phyloP scores from a whole-genome alignment of 2,329 filamentous ascomycete genomes.

The Colletotrichum paranaense region DNA sequence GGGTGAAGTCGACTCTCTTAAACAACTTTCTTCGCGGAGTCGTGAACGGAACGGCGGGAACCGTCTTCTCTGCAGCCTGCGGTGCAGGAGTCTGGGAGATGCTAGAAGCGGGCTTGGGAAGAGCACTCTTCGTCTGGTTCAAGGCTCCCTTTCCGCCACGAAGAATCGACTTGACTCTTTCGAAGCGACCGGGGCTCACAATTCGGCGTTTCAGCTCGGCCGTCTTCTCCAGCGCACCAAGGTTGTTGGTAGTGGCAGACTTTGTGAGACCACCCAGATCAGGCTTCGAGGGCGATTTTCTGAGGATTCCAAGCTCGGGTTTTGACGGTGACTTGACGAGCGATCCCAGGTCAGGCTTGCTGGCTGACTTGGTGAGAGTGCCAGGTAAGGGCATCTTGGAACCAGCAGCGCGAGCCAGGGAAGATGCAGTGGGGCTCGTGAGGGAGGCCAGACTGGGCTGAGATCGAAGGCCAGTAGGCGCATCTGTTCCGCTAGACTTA shows the following conservation, averaged over 20 bases:
- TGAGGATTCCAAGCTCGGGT: slow-evolving; percentile 48
- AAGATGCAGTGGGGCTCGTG: slow-evolving; percentile 83
- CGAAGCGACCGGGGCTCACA: slow-evolving; percentile 63
- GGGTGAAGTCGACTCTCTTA: slow-evolving; percentile 86
- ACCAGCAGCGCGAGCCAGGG: slow-evolving; percentile 70
- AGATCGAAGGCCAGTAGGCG: slow-evolving; percentile 50
- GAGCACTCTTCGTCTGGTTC: slow-evolving; percentile 56
- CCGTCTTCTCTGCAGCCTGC: slow-evolving; percentile 59
- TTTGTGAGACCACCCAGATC: slow-evolving; percentile 50
- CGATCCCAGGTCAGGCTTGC: slow-evolving; percentile 31
- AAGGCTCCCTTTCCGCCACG: slow-evolving; percentile 52
- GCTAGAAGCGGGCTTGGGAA: slow-evolving; percentile 55
- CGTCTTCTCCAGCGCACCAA: slow-evolving; percentile 46
- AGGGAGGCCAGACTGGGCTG: slow-evolving; percentile 67
- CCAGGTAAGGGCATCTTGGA: slow-evolving; percentile 64
- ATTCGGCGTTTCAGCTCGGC: slow-evolving; percentile 48
- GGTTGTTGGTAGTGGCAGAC: slow-evolving; percentile 62
- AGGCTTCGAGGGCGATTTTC: slow-evolving; percentile 66
- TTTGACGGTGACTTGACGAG: slow-evolving; percentile 62
- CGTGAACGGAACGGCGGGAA: slow-evolving; percentile 65
- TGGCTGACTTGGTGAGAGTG: slow-evolving; percentile 46
- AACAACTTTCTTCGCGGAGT: slow-evolving; percentile 74
- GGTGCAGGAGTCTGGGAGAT: slow-evolving; percentile 60
- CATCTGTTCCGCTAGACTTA: slow-evolving; percentile 55
- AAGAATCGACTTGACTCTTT: slow-evolving; percentile 69